Base-by-base conservation (phyloP, 2,329 filamentous ascomycete species). In the Trichoderma atrobrunneum region DNA sequence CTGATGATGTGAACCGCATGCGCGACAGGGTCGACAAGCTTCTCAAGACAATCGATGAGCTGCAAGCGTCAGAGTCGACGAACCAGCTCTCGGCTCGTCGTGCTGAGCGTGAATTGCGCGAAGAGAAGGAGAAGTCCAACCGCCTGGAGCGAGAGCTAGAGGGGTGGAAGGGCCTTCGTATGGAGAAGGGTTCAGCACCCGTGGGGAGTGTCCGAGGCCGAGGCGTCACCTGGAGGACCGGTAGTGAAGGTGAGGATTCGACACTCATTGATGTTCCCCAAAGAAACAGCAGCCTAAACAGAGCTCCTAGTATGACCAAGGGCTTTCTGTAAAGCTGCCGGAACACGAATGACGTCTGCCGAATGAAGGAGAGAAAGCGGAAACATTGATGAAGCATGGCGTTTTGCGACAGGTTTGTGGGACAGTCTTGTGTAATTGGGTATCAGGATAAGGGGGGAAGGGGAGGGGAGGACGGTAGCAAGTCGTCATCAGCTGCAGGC, bases 21-120 rank as follows among this genome's bases (percentile, higher is more conserved):
- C 93, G 95, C 74, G 95, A 98, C 83, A 97, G 96, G 85, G 89
- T 94, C 74, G 93, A 96, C 75, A 94, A 94, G 79, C 90, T 98
- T 6, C 91, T 99, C 65, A 88, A 91, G 79, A 94, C 93, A 1
- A 97, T 99, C 76, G 95, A 98, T 79, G 95, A 98, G 80, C 89
- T 99, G 39, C 95, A 99, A 81, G 90, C 93, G 16, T 92, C 90
- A 16, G 95, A 98, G 81, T 94, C 93, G 26, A 86, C 90, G 12
- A 91, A 91, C 61, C 94, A 98, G 80, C 87, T 98, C 56, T 87
- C 91, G 30, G 91, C 93, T 30, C 92, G 95, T 71, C 91, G 95
- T 57, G 94, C 94, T 18, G 95, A 99, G 81, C 90, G 95, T 57
- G 95, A 98, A 78, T 87, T 98, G 18, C 89, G 94, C 7, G 94